Base-by-base conservation (phyloP, 2,329 filamentous ascomycete genomes). In the Emmonsia crescens region DNA sequence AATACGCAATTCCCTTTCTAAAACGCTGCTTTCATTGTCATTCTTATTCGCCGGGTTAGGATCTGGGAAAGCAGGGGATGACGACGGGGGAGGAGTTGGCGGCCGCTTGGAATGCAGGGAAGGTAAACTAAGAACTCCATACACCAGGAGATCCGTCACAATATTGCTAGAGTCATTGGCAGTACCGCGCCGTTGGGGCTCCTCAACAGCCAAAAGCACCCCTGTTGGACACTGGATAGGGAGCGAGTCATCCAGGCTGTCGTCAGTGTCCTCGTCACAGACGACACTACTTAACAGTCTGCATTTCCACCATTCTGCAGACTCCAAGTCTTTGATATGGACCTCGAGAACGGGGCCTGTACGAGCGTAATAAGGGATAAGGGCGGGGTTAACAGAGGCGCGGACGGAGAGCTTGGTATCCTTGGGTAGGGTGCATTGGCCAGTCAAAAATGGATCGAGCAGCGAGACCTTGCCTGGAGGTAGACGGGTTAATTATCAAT, bases 331-430 rank as follows among this genome's bases (percentile, higher is more conserved):
- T 5, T 62, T 67, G 6, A 72, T 70, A 63, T 77, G 74, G 40
- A 77, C 60, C 67, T 77, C 75, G 24, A 77, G 72, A 48, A 69
- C 73, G 5, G 74, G 73, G 12, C 75, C 75, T 6, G 69, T 70
- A 56, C 75, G 72, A n/a, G 73, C 74, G 61, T 75, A 72, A 4
- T 77, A 67, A 36, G 75, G 75, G 33, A 77, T 72, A 12, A 75
- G 67, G n/a, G 71, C 67, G 6, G 75, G 75, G 36, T 76, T 74
- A 33, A 77, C 74, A 38, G 75, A 74, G 62, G 69, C 69, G 38
- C 68, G 69, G 31, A 77, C 62, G 24, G 63, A 66, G 10, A 77
- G 68, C 24, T 64, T 72, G 4, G 71, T 68, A 40, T 71, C 67
- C 64, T 71, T 75, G 12, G 68, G 65, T 64, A 76, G 64, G 61